Base-by-base conservation (phyloP, 352 stramenopile genomes). In the Hyaloperonospora brassicae region DNA sequence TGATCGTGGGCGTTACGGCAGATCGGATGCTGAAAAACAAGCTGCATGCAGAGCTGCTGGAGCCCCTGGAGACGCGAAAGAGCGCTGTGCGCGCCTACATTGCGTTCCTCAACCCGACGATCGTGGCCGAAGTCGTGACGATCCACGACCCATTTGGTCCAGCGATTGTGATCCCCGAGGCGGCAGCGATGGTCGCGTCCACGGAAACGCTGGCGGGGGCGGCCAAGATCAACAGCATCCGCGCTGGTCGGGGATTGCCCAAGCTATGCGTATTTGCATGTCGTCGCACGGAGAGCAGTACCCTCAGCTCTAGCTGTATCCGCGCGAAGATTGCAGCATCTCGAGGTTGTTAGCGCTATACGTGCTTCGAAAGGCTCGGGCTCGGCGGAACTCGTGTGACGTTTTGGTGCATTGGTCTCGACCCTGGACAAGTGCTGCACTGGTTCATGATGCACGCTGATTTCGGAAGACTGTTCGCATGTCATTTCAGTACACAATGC, bases 71-170 rank as follows among this genome's bases (percentile, higher is more conserved):
- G 8, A 64, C 57, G 14, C 70, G 87, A 42, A 73, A 90, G 55
- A 61, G 64, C 22, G 64, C 68, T 14, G 84, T 95, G 14, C 59
- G 52, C 12, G 57, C 53, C 0, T 96, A 84, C 62, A 59, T 95
- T 31, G 21, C 27, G 27, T 84, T 79, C 47, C 69, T 95, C 31
- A 84, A 86, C 24, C 79, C 84, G 11, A 43, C 70, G 3, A 62
- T 97, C 1, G 23, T 61, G 40, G 59, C 85, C 39, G 67, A 91
- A 13, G 70, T 95, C 41, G 77, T 82, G 23, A 84, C 73, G 36
- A 86, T 97, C 53, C 59, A 82, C 41, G 86, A 97, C 54, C 76
- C 88, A 14, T 95, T 91, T 48, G 86, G 88, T 1, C 86, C 88
- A 0, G 68, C 88, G 11, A 86, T 93, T 21, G 73, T 79, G n/a